Evolutionary conservation across 169 alveolate species (phyloP).

Genomic region (Plasmodium ovale): DNA sequence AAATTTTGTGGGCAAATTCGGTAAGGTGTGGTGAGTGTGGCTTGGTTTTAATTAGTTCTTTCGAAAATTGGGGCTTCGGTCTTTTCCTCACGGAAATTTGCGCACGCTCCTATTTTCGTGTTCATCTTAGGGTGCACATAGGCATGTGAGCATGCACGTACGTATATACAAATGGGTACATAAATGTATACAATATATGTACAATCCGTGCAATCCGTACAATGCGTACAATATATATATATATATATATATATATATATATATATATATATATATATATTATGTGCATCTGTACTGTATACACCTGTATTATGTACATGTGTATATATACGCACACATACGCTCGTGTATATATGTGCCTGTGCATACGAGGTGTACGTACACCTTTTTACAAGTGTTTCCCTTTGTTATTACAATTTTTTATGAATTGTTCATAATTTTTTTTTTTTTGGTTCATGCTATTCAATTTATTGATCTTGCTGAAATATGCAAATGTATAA

Average conservation of each 20-base stretch:
- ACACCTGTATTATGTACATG: neutral
- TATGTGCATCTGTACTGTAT: neutral
- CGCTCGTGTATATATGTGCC: too few species aligned
- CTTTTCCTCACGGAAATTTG: neutral
- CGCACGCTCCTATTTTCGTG: neutral
- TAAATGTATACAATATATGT: neutral
- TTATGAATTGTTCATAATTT: too few species aligned
- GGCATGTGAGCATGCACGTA: neutral
- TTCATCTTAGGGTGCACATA: neutral
- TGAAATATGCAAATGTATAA: too few species aligned
- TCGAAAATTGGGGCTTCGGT: neutral
- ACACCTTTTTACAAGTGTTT: too few species aligned
- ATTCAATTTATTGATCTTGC: too few species aligned
- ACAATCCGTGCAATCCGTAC: neutral
- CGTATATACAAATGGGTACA: neutral
- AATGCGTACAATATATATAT: neutral
- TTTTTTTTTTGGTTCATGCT: too few species aligned
- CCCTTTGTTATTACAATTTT: too few species aligned
- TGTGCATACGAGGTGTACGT: too few species aligned
- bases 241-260: constrained; percentile 1
- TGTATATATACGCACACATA: too few species aligned
- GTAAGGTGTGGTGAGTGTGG: too few species aligned
- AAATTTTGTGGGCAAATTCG: too few species aligned
- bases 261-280: constrained; percentile 2
- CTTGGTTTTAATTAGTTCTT: neutral